These are phyloP conservation scores for Linum lewisii DNA, from an alignment of 345 rosid species.

Conservation along the genomic window DNA sequence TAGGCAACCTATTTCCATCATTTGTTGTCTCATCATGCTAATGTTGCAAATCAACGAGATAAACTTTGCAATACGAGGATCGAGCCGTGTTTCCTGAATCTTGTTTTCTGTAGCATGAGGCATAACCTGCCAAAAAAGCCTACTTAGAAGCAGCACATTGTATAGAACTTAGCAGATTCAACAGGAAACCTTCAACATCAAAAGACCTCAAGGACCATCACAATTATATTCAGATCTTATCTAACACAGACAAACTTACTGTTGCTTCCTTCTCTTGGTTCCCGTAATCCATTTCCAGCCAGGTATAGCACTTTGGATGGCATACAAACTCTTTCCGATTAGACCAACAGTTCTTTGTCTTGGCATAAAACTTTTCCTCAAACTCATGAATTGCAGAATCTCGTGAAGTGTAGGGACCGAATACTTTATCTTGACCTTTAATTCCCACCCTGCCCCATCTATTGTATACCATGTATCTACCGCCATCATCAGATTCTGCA, in stretches of 20 bases:
- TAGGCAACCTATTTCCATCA: conserved; percentile 82
- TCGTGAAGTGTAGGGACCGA: conserved; percentile 50
- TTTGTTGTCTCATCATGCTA: conserved; percentile 85
- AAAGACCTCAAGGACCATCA: neutral
- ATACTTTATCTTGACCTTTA: conserved; percentile 68
- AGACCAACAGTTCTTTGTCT: conserved; percentile 60
- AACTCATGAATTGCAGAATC: conserved; percentile 49
- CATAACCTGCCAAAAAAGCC: conserved; percentile 29
- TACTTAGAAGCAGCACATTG: conserved; percentile 11
- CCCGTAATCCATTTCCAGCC: conserved; percentile 78
- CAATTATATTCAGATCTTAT: neutral
- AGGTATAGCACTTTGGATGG: conserved; percentile 52
- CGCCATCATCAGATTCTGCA: conserved; percentile 68
- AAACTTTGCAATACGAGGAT: conserved; percentile 58
- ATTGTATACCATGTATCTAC: conserved; percentile 48
- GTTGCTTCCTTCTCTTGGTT: conserved; percentile 35
- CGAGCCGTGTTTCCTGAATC: conserved; percentile 56
- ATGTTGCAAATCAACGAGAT: conserved; percentile 77
- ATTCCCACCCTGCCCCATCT: conserved; percentile 97
- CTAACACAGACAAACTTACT: conserved; percentile 32
- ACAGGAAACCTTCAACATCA: neutral
- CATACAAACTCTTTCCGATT: conserved; percentile 44
- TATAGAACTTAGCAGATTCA: neutral
- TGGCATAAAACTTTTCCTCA: conserved; percentile 48
- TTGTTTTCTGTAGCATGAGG: conserved; percentile 32